These are phyloP conservation scores for Neonectria faginata DNA, from an alignment of 2,329 filamentous ascomycete genomes.

Conservation along the genomic window DNA sequence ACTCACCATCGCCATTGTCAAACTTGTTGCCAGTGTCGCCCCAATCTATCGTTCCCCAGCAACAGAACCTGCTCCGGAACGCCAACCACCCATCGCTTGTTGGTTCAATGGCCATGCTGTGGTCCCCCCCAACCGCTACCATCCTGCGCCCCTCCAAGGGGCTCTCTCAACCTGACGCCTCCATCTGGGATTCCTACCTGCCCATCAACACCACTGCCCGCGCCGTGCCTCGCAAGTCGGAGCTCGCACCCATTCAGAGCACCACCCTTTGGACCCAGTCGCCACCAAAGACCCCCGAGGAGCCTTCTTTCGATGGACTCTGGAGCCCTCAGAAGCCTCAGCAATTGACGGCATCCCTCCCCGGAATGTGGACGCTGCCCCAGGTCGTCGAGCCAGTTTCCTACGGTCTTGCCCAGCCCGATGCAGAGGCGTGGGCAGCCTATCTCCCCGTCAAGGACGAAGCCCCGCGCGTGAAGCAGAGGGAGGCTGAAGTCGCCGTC, in stretches of 20 bases:
- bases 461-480: constrained; percentile 41
- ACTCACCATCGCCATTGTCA: constrained; percentile 27
- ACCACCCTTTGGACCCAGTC: constrained; percentile 51
- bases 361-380: constrained; percentile 42
- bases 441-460: constrained; percentile 41
- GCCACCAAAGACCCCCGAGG: constrained; percentile 34
- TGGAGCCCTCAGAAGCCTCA: constrained; percentile 37
- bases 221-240: constrained; percentile 44
- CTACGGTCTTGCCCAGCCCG: constrained; percentile 48
- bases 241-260: constrained; percentile 51
- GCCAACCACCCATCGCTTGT: constrained; percentile 12
- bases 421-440: constrained; percentile 43
- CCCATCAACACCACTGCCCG: constrained; percentile 44
- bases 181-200: constrained; percentile 53
- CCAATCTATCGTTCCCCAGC: constrained; percentile 26
- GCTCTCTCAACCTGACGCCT: constrained; percentile 53
- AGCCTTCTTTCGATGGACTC: constrained; percentile 37
- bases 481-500: constrained; percentile 36
- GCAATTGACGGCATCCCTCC: constrained; percentile 16
- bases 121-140: constrained; percentile 38
- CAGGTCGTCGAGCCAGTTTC: constrained; percentile 32
- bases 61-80: constrained; percentile 24
- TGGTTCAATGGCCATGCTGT: constrained; percentile 43
- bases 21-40: constrained; percentile 16
- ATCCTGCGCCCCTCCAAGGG: constrained; percentile 42